phyloP scores from a whole-genome alignment of 176 grass and related monocot genomes.

The Oryza rufipogon region DNA sequence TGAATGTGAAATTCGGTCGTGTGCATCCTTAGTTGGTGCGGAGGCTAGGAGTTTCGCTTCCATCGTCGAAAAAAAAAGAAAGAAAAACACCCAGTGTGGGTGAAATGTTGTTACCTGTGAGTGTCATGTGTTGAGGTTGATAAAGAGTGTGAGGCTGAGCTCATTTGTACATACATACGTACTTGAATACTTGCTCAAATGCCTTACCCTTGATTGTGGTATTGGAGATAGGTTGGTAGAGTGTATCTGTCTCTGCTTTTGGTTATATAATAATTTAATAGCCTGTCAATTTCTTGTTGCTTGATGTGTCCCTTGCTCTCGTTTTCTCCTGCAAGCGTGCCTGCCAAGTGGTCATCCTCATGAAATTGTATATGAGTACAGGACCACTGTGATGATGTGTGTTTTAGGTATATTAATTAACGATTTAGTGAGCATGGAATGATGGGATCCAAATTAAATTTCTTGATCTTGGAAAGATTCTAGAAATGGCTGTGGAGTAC shows the following conservation, averaged over 20 bases:
- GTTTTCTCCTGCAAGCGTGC: slow-evolving; percentile 33
- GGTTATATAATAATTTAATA: slow-evolving; percentile 17
- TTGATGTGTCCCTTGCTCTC: slow-evolving; percentile 28
- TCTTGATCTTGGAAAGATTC: neutral
- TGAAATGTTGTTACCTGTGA: neutral
- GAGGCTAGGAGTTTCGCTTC: neutral
- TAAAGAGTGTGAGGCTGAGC: slow-evolving; percentile 57
- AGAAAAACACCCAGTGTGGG: neutral
- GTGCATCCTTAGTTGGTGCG: neutral
- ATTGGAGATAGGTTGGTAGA: slow-evolving; percentile 39
- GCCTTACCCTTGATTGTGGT: slow-evolving; percentile 45
- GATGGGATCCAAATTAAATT: slow-evolving; percentile 29
- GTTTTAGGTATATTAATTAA: neutral
- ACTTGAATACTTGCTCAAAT: slow-evolving; percentile 39
- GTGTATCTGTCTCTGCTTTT: slow-evolving; percentile 47
- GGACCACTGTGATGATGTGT: slow-evolving; percentile 1
- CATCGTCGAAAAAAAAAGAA: neutral
- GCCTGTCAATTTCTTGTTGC: slow-evolving; percentile 41
- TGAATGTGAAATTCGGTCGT: neutral
- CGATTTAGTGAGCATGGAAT: slow-evolving; percentile 7
- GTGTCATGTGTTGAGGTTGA: slow-evolving; percentile 17
- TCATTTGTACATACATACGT: slow-evolving; percentile 38
- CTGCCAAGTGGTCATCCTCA: slow-evolving; percentile 33
- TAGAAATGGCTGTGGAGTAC: neutral
- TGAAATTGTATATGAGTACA: neutral